Evolutionary conservation across 2,329 filamentous ascomycete species (phyloP), one percentile per base, ranked within the genome.

Genomic region (Botrytis medusae): DNA sequence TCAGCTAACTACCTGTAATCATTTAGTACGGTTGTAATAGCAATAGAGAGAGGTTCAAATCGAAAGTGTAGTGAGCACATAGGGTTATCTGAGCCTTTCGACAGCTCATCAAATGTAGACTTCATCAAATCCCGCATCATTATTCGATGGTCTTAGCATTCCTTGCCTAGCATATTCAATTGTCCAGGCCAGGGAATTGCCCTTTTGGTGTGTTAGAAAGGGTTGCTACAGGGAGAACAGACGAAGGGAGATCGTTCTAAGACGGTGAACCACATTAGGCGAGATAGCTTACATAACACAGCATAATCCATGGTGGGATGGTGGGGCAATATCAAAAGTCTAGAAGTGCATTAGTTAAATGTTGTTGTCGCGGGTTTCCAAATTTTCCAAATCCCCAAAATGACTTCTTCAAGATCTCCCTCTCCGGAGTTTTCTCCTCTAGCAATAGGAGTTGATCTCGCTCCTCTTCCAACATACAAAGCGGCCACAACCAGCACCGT

Each of bases 381-480:
- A 42, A 25, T 25, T 54, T 71, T 65, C 16, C n/a, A 16, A 57
- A 62, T 46, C 25, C 16, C 57, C 51, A 74, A 62, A 40, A 80
- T 81, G 80, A 48, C 80, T 79, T 29, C 70, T 63, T 76, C 78
- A 12, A 77, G 77, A 32, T 79, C 78, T 61, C 74, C 77, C 25
- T 80, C 80, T 22, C 79, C 79, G 48, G 79, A 81, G 34, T 80
- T 79, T 71, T 80, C 78, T n/a, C 80, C 79, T 44, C 67, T 81
- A 62, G 74, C 76, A 1, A 83, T 91, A 75, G 86, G 85, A 75
- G 85, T 86, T 75, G 87, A 88, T 75, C 79, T 91, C 37, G 83
- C 87, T n/a, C 88, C 89, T n/a, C 83, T 91, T 20, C 89, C 89
- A 29, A 82, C 80, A 51, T 87, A 88, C 83, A 91, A 90, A 81